Percentiles rank a stretch among this genome's conserved stretches.
Conservation (phyloP, 2,329 filamentous ascomycete species). For the Meredithiella fracta region DNA sequence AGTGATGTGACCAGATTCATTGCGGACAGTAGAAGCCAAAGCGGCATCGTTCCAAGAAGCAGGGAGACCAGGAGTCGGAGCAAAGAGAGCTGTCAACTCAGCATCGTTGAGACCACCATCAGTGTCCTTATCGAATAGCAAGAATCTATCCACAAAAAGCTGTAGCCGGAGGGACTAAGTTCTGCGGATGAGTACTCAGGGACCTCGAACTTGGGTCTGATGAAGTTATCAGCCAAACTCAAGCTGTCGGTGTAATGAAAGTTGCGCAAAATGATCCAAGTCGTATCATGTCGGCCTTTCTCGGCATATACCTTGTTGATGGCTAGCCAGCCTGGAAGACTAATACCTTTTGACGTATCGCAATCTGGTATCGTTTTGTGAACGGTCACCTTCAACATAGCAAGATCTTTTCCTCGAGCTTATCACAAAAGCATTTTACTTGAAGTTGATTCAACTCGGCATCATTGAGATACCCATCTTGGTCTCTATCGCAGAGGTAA, state of each 20-base stretch:
- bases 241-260: conserved; percentile 95
- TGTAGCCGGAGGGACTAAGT: conserved; percentile 81
- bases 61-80: conserved; percentile 80
- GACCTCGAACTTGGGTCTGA: conserved; percentile 88
- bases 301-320: conserved; percentile 94
- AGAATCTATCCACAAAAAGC: conserved; percentile 90
- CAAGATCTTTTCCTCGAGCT: conserved; percentile 64
- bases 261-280: conserved; percentile 90
- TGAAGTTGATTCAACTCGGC: conserved; percentile 85
- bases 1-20: conserved; percentile 88
- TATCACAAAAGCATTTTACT: conserved; percentile 82
- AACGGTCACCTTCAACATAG: conserved; percentile 82
- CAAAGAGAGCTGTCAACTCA: conserved; percentile 75
- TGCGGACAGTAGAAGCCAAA: conserved; percentile 86
- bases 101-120: conserved; percentile 81
- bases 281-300: conserved; percentile 92
- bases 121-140: conserved; percentile 93
- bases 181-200: conserved; percentile 85
- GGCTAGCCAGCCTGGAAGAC: conserved; percentile 67
- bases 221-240: conserved; percentile 75
- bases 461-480: conserved; percentile 83
- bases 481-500: conserved; percentile 90
- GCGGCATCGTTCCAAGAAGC: conserved; percentile 72
- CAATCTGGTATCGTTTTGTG: conserved; percentile 48
- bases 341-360: conserved; percentile 54